phyloP scores from a whole-genome alignment of 2,329 filamentous ascomycete genomes.

The Fusarium ramigenum region DNA sequence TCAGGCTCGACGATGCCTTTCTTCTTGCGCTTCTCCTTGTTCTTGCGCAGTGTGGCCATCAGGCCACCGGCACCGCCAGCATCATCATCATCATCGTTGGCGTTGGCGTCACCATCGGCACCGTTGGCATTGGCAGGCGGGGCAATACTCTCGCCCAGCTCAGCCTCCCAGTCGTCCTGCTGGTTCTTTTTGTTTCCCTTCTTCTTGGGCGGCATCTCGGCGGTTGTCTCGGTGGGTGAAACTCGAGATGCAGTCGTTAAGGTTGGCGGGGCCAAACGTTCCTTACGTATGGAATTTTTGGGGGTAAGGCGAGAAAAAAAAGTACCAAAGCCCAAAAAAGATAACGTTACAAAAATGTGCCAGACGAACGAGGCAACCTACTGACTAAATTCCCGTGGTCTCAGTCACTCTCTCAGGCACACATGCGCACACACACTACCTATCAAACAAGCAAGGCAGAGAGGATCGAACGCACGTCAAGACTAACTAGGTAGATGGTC shows the following conservation, averaged over 20 bases:
- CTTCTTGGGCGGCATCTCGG: conserved; percentile 90
- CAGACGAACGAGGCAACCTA: conserved; percentile 29
- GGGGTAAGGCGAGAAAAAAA: conserved; percentile 6
- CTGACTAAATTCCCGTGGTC: conserved; percentile 1
- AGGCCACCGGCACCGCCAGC: conserved; percentile 70
- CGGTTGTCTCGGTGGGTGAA: conserved; percentile 30
- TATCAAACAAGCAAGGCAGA: conserved; percentile 5
- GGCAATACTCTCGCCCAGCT: conserved; percentile 81
- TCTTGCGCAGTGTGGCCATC: conserved; percentile 83
- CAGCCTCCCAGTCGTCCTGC: conserved; percentile 94
- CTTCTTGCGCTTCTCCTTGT: conserved; percentile 88
- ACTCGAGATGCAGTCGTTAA: conserved; percentile 35
- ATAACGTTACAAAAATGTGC: conserved; percentile 19
- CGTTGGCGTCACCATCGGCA: conserved; percentile 58
- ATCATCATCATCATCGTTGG: conserved; percentile 62
- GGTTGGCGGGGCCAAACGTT: conserved; percentile 28
- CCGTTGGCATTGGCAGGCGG: conserved; percentile 55
- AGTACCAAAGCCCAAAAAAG: conserved; percentile 12
- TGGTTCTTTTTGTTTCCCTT: conserved; percentile 84
- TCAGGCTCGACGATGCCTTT: conserved; percentile 78
- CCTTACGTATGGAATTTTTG: conserved; percentile 22
- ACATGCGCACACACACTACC: not conserved
- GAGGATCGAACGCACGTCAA: conserved; percentile 10
- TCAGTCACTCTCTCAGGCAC: conserved; percentile 10
- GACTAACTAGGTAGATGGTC: not conserved